Evolutionary conservation across 2,329 filamentous ascomycete species (phyloP).

Genomic region (Trichoderma lentiforme): DNA sequence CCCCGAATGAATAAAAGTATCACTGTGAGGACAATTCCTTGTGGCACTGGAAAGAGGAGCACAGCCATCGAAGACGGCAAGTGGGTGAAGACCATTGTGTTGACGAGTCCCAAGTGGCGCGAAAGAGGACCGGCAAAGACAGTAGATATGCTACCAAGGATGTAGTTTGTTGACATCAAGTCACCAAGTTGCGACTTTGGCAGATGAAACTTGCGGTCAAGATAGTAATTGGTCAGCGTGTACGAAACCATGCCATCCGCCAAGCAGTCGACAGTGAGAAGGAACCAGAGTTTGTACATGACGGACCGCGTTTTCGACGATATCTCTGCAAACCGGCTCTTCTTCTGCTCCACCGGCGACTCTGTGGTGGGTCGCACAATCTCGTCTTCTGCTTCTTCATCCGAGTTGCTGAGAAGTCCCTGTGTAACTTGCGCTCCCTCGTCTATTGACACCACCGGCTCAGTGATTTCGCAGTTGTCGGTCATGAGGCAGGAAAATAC

Average conservation of each 20-base stretch:
- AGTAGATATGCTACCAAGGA: slow-evolving; percentile 52
- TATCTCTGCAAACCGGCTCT: slow-evolving; percentile 48
- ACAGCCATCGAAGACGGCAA: slow-evolving; percentile 61
- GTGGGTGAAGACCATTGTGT: slow-evolving; percentile 63
- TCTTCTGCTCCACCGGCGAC: neutral
- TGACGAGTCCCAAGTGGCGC: slow-evolving; percentile 57
- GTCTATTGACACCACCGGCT: neutral
- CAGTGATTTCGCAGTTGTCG: slow-evolving; percentile 46
- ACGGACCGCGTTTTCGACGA: slow-evolving; percentile 54
- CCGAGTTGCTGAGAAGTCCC: slow-evolving; percentile 26
- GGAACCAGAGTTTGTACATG: slow-evolving; percentile 63
- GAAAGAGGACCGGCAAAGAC: slow-evolving; percentile 57
- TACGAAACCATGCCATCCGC: slow-evolving; percentile 64
- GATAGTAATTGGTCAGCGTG: slow-evolving; percentile 56
- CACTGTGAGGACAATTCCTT: slow-evolving; percentile 48
- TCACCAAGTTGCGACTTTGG: slow-evolving; percentile 58
- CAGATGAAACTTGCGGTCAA: slow-evolving; percentile 54
- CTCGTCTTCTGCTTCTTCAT: slow-evolving; percentile 23
- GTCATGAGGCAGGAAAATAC: slow-evolving; percentile 46
- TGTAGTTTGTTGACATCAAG: slow-evolving; percentile 51
- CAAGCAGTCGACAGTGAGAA: slow-evolving; percentile 61
- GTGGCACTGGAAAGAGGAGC: slow-evolving; percentile 56
- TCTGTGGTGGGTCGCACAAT: neutral
- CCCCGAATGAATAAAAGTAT: slow-evolving; percentile 56
- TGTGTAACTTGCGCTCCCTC: slow-evolving; percentile 15